These are phyloP conservation scores for Tanacetum coccineum DNA, from an alignment of 129 eudicot genomes.

Conservation along the genomic window DNA sequence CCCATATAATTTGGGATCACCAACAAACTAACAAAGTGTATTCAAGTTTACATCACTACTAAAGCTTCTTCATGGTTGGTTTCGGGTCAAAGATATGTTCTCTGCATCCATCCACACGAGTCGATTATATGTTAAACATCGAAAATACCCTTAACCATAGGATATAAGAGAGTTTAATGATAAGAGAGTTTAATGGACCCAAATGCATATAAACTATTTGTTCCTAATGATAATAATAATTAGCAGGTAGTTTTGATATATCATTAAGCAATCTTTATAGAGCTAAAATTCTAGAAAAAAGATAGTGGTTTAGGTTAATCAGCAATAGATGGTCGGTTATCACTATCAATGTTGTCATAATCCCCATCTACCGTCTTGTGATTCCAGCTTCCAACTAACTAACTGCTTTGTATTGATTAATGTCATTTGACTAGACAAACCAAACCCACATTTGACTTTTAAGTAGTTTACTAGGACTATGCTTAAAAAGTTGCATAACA, in stretches of 20 bases:
- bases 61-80: constrained; percentile 6
- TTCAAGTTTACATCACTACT: constrained; percentile 17
- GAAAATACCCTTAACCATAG: constrained; percentile 5
- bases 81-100: constrained; percentile 13
- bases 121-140: neutral
- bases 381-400: constrained; percentile 31
- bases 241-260: neutral
- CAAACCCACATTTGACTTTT: constrained; percentile 26
- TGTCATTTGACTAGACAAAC: constrained; percentile 22
- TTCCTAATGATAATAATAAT: neutral
- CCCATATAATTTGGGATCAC: constrained; percentile 11
- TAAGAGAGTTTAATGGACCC: neutral
- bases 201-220: neutral
- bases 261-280: no score
- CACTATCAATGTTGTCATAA: constrained; percentile 5
- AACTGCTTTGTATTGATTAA: constrained; percentile 27
- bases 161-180: neutral
- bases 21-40: constrained; percentile 19
- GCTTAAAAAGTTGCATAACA: constrained; percentile 7
- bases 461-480: constrained; percentile 6
- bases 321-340: constrained; percentile 11
- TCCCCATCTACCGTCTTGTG: constrained; percentile 30
- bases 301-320: neutral
- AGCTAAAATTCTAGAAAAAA: neutral
- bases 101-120: neutral